Base-by-base conservation (phyloP, 805 yeast genomes). In the Maudiozyma pseudohumilis region DNA sequence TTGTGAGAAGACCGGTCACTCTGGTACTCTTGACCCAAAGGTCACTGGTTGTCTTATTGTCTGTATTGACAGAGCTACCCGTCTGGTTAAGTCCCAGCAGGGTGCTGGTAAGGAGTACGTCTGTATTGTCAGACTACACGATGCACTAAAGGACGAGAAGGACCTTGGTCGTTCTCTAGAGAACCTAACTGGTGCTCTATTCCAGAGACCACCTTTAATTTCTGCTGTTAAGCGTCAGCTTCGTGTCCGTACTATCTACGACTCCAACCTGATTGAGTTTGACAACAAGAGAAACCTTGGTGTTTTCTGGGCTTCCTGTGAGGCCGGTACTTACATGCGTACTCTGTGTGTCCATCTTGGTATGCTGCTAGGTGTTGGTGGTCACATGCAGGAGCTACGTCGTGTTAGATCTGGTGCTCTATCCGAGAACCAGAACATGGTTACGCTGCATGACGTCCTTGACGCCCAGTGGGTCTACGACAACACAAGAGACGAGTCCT, bases 61-160 rank as follows among this genome's bases (percentile, higher is more conserved):
- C 44, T 92, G 98, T 75, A 75, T 92, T 50, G 98, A 92, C 66
- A 79, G 96, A 63, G 98, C 98, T 42, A 92, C 98, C 40, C 80
- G 98, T 68, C 74, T 92, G 59, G 98, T 92, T 50, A 92, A 92
- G 66, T 85, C 96, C 39, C 98, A 92, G 70, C 98, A 92, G 67
- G 97, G 97, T 69, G 98, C 98, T 33, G 98, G 98, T 74, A 92
- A 92, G 65, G 98, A 92, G 78, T 92, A 92, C 68, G 98, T 92
- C 39, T 92, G 97, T 72, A 86, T 92, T 50, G 92, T 85, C 41
- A 79, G 97, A 71, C 72, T 92, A 55, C 98, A 92, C 64, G 96
- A 89, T 48, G 87, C 87, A 45, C 70, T 92, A 49, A 77, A 83
- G 50, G 95, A 87, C 51, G 92, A 83, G 57, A 86, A 86, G 62